phyloP scores from a whole-genome alignment of 2,329 filamentous ascomycete genomes.

The Microcyclosporella mali region DNA sequence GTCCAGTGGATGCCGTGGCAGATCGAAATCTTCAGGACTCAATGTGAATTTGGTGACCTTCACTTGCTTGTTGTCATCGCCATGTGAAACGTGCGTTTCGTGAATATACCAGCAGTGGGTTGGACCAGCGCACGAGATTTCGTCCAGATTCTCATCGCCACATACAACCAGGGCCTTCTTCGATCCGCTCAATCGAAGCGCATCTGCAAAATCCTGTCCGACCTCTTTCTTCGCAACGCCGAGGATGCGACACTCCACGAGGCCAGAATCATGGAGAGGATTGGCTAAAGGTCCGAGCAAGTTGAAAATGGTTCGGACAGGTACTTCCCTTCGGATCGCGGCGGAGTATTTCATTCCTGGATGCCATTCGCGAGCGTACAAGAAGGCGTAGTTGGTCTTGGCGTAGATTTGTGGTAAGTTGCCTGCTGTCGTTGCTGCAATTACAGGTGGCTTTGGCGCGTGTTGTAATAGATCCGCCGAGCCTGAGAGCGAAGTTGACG shows the following conservation, averaged over 20 bases:
- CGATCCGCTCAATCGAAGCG: constrained; percentile 67
- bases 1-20: constrained; percentile 65
- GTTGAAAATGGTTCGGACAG: constrained; percentile 97
- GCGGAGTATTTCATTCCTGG: constrained; percentile 88
- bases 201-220: constrained; percentile 82
- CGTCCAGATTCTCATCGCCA: constrained; percentile 89
- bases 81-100: constrained; percentile 31
- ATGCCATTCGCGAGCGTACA: constrained; percentile 95
- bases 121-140: constrained; percentile 82
- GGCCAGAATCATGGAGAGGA: constrained; percentile 65
- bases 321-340: constrained; percentile 76
- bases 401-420: constrained; percentile 69
- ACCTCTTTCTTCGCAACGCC: constrained; percentile 85
- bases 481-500: constrained; percentile 90
- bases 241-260: constrained; percentile 83
- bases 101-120: constrained; percentile 74
- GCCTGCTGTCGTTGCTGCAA: constrained; percentile 65
- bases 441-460: constrained; percentile 64
- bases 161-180: constrained; percentile 86
- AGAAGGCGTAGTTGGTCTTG: constrained; percentile 82
- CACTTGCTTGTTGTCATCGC: constrained; percentile 38
- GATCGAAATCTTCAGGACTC: constrained; percentile 78
- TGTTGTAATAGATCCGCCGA: constrained; percentile 84
- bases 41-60: constrained; percentile 72
- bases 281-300: constrained; percentile 88